Evolutionary conservation across 2,329 filamentous ascomycete species (phyloP), one percentile per base, ranked within the genome.

Genomic region (Sporothrix brasiliensis): DNA sequence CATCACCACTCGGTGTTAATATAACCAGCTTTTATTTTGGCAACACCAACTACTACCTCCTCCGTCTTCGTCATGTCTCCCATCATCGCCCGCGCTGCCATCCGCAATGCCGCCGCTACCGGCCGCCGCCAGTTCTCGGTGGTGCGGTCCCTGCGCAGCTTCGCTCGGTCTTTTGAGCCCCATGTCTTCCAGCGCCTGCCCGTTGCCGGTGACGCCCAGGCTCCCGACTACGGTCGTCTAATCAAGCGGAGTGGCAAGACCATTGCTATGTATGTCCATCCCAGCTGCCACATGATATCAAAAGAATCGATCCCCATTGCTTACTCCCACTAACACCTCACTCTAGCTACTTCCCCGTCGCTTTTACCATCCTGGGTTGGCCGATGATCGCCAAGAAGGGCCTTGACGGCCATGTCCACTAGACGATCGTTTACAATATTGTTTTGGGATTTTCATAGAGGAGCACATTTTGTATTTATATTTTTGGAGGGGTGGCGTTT

Each of bases 101-200:
- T 76, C 71, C 79, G 78, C 72, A 67, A 58, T 52, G 39, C 63
- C 60, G 52, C 69, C 19, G 69, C 70, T 47, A 71, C 74, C 65
- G 72, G 74, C 73, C 76, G 74, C 39, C 76, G 78, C 69, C 74
- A 78, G n/a, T 80, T 81, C 77, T 79, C 79, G 70, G 74, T 80
- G 70, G 75, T 80, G 73, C 75, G 75, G 67, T 76, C 75, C 56
- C 76, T 81, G 73, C 79, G 79, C 73, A 74, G 75, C 72, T 77
- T 79, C 67, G 78, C 77, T 65, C 78, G 79, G 66, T 75, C 76
- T 44, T 79, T 81, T 68, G 79, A 81, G 79, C 73, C 78, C 21
- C 79, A 80, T 70, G 78, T 78, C 69, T 80, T 79, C 75, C 75
- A 79, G 77, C 78, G 79, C 30, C 75, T 81, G 70, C 77, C 80